Percentiles rank a stretch among this genome's conserved stretches.
phyloP scores from a whole-genome alignment of 2,329 filamentous ascomycete species.

The Aureobasidium uvarum region DNA sequence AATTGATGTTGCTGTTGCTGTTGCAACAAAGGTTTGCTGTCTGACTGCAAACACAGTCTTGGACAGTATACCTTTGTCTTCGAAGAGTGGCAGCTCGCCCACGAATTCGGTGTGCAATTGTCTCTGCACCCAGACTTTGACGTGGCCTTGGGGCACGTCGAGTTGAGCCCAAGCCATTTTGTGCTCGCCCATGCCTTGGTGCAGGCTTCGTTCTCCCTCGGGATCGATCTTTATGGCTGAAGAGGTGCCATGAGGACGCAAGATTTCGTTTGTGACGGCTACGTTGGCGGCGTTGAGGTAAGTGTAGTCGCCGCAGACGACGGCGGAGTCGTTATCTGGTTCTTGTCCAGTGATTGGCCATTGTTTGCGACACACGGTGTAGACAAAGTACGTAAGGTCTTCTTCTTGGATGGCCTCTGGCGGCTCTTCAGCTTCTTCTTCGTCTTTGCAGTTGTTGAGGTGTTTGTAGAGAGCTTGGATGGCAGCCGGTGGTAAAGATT shows the following conservation, averaged over 20 bases:
- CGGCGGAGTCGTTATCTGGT: neutral
- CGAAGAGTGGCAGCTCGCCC: slow-evolving; percentile 14
- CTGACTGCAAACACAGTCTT: slow-evolving; percentile 1
- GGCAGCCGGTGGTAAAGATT: neutral
- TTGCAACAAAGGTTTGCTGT: neutral
- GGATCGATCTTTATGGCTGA: slow-evolving; percentile 10
- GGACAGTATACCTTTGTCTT: neutral
- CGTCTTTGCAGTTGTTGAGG: neutral
- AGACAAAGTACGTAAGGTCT: slow-evolving; percentile 21
- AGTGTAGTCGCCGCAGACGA: neutral
- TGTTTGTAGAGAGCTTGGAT: slow-evolving; percentile 2
- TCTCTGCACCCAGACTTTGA: slow-evolving; percentile 17
- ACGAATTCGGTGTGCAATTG: slow-evolving; percentile 9
- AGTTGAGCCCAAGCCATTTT: slow-evolving; percentile 5
- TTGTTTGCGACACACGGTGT: slow-evolving; percentile 21
- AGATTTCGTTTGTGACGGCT: slow-evolving; percentile 6
- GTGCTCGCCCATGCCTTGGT: slow-evolving; percentile 3
- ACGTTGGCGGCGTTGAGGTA: slow-evolving; percentile 24
- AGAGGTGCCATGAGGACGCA: neutral
- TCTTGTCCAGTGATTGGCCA: slow-evolving; percentile 1
- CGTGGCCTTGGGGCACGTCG: slow-evolving; percentile 11
- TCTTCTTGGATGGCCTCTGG: neutral
- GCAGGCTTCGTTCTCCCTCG: neutral
- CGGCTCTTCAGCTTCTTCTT: neutral
- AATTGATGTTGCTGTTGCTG: too few species aligned